Evolutionary conservation across 1,284 basidiomycete species (phyloP).

Genomic region (Leccinum fallax): DNA sequence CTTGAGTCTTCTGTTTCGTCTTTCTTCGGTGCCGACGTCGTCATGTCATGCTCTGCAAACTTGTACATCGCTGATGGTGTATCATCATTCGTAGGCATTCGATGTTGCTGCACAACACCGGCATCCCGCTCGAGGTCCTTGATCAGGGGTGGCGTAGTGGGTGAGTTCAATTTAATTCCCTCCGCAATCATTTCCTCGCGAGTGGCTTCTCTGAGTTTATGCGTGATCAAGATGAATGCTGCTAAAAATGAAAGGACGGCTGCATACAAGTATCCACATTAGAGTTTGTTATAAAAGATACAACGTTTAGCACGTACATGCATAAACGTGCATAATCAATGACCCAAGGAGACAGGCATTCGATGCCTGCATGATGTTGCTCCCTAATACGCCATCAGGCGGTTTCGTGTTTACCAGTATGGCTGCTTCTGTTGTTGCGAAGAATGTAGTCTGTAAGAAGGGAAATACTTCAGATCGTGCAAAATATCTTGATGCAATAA

Average conservation of each 20-base stretch:
- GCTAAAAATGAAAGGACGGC: conserved; percentile 61
- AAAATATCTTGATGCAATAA: conserved; percentile 4
- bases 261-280: conserved; percentile 12
- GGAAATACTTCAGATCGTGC: neutral
- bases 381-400: conserved; percentile 2
- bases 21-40: neutral
- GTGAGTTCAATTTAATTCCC: conserved; percentile 27
- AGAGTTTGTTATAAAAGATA: neutral
- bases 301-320: conserved; percentile 41
- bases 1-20: neutral
- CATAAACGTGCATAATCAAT: conserved; percentile 54
- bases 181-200: conserved; percentile 41
- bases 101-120: neutral
- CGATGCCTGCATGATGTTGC: conserved; percentile 35
- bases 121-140: conserved; percentile 20
- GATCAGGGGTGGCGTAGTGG: conserved; percentile 8
- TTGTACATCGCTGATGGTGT: neutral
- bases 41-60: neutral
- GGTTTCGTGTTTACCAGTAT: conserved; percentile 49
- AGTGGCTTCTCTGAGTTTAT: conserved; percentile 54
- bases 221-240: conserved; percentile 59
- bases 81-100: neutral
- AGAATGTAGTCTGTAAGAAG: conserved; percentile 56
- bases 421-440: conserved; percentile 57
- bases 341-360: conserved; percentile 53